phyloP scores from a whole-genome alignment of 176 grass and related monocot species.

The Echinochloa phyllopogon region DNA sequence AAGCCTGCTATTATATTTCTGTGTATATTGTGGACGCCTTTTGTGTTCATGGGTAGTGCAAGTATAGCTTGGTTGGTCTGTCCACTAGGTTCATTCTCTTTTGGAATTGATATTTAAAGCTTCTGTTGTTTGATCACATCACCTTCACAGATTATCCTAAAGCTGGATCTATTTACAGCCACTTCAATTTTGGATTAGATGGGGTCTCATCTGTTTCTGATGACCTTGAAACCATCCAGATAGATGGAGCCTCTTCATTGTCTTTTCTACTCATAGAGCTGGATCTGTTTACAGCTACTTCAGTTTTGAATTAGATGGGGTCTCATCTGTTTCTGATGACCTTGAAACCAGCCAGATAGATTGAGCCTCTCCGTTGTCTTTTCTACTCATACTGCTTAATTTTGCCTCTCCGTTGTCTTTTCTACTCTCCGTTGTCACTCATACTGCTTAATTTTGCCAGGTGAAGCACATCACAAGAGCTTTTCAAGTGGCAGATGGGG shows the following conservation, averaged over 20 bases:
- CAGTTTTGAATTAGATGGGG: background rate
- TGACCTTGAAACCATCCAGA: background rate
- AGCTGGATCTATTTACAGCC: background rate
- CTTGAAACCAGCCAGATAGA: background rate
- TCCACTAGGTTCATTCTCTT: background rate
- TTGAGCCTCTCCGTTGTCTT: background rate
- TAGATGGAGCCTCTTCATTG: background rate
- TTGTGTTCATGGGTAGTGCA: conserved; percentile 12
- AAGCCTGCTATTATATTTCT: background rate
- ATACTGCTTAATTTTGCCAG: conserved; percentile 41
- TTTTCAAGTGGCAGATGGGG: conserved; percentile 59
- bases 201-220: background rate
- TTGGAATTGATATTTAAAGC: background rate
- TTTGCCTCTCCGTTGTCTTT: background rate
- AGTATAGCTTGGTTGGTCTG: background rate
- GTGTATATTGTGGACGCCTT: background rate
- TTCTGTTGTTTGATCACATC: background rate
- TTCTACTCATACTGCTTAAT: too few species aligned
- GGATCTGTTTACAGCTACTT: background rate
- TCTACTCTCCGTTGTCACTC: background rate
- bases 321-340: background rate
- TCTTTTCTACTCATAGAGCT: background rate
- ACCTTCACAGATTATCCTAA: background rate
- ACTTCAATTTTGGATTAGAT: background rate
- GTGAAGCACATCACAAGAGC: conserved; percentile 82